A percentile compares a stretch with the other conserved stretches of the same genome.
These are phyloP conservation scores for Pichia sp. DNA, from an alignment of 1,139 yeast genomes.

Conservation along the genomic window DNA sequence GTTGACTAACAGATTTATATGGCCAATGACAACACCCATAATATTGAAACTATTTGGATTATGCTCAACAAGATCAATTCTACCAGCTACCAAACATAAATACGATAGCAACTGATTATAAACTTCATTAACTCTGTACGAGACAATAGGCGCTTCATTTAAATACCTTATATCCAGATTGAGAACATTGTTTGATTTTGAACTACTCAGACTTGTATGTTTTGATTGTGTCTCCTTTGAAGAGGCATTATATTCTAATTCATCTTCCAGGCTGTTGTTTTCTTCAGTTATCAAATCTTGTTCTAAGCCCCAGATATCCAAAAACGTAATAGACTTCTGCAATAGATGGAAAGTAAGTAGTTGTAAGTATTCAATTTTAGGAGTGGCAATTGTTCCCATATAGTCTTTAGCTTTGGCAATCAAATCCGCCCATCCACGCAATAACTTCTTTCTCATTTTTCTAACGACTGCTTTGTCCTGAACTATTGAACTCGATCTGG, in stretches of 20 bases:
- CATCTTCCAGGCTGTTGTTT: neutral
- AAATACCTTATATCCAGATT: constrained; percentile 26
- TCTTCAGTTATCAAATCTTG: constrained; percentile 17
- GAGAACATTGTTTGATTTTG: neutral
- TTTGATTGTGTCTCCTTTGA: neutral
- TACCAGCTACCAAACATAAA: constrained; percentile 62
- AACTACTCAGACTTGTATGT: constrained; percentile 1
- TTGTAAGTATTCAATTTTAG: constrained; percentile 63
- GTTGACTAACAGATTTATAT: constrained; percentile 52
- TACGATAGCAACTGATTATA: constrained; percentile 62
- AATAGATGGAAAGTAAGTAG: constrained; percentile 68
- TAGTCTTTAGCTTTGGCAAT: constrained; percentile 83
- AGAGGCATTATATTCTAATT: neutral
- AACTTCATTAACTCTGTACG: constrained; percentile 65
- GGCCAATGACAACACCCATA: constrained; percentile 59
- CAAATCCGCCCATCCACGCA: constrained; percentile 87
- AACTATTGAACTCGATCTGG: constrained; percentile 75
- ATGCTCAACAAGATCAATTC: constrained; percentile 68
- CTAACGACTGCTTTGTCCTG: constrained; percentile 61
- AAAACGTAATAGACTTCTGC: constrained; percentile 62
- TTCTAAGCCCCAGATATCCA: constrained; percentile 69
- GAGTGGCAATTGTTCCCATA: constrained; percentile 58
- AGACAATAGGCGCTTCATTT: constrained; percentile 56
- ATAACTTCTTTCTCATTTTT: constrained; percentile 65
- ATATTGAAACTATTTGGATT: constrained; percentile 62